A percentile compares a stretch with the other conserved stretches of the same genome.
Evolutionary conservation across 1,284 basidiomycete species (phyloP).

Genomic region (Vanrija sp.): DNA sequence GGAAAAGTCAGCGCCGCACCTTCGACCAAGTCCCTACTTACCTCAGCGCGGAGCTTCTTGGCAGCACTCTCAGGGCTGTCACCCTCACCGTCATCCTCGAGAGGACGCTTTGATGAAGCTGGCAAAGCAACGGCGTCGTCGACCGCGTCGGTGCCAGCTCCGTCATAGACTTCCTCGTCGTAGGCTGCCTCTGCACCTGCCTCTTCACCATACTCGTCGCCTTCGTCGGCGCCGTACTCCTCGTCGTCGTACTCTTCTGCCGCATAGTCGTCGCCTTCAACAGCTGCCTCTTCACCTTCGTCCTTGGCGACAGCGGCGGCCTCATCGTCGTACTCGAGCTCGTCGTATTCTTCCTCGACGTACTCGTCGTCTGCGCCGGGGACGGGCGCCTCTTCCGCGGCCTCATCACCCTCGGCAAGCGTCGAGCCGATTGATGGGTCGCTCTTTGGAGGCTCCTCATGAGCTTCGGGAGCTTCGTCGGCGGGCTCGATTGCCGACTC

Average conservation of each 20-base stretch:
- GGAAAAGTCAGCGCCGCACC: background rate
- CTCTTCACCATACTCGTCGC: background rate
- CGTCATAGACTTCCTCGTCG: background rate
- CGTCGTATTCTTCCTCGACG: background rate
- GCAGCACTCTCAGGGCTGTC: constrained; percentile 1
- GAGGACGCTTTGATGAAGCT: constrained; percentile 3
- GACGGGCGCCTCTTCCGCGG: background rate
- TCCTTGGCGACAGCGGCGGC: background rate
- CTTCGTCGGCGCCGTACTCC: background rate
- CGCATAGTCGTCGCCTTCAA: background rate
- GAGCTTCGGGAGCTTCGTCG: background rate
- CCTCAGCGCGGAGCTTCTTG: constrained; percentile 12
- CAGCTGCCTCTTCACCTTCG: background rate
- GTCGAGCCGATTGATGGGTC: constrained; percentile 1
- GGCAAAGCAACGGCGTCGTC: background rate
- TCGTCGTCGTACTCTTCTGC: background rate
- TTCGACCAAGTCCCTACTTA: background rate
- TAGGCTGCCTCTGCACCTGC: background rate
- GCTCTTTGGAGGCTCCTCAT: background rate
- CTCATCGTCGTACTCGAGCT: background rate
- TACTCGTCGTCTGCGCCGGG: background rate
- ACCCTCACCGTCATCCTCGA: constrained; percentile 4
- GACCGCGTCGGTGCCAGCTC: background rate
- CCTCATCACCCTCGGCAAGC: background rate
- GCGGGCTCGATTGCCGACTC: constrained; percentile 1